Base-by-base conservation (phyloP, 345 rosid species). In the Linum trigynum region DNA sequence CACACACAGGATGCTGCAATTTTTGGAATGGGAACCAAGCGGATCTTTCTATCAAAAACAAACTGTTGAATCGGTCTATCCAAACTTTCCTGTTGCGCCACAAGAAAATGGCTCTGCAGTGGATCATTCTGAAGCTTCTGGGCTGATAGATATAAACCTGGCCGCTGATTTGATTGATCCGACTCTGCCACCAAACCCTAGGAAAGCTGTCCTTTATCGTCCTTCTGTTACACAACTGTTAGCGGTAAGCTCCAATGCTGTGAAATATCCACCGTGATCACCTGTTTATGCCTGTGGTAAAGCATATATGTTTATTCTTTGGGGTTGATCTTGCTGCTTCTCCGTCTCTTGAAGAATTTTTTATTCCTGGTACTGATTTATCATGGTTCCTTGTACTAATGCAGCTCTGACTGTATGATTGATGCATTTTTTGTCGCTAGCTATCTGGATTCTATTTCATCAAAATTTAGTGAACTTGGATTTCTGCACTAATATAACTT, bases 21-120 rank as follows among this genome's bases (percentile, higher is more conserved):
- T 91, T 78, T 74, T 94, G 80, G 99, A 91, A 74, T 94, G 97
- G 97, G 97, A 94, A 66, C 95, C 92, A 3, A 81, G 88, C 71
- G 96, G 91, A 72, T 79, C 91, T 63, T 81, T 82, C 74, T 84
- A 75, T 77, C 82, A 78, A 37, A 94, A 88, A 67, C 79, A 62
- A 7, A 80, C 84, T 32, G 67, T 36, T 16, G 71, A 69, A 66
- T 57, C 71, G 5, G 14, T 38, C 56, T 39, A 45, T 56, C 67
- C 16, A 71, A 75, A 45, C 45, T 59, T 38, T 61, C 63, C 63
- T 10, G 81, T 70, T 66, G 86, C 85, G 57, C 68, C 79, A 3
- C 84, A 84, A 74, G 91, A 83, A 79, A 91, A 91, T 79, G 96
- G 99, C 69, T 76, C 72, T 57, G 75, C 69, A 56, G 62, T 75